Evolutionary conservation across 108 stramenopile genomes (phyloP).

Genomic region (Chaetoceros muelleri): DNA sequence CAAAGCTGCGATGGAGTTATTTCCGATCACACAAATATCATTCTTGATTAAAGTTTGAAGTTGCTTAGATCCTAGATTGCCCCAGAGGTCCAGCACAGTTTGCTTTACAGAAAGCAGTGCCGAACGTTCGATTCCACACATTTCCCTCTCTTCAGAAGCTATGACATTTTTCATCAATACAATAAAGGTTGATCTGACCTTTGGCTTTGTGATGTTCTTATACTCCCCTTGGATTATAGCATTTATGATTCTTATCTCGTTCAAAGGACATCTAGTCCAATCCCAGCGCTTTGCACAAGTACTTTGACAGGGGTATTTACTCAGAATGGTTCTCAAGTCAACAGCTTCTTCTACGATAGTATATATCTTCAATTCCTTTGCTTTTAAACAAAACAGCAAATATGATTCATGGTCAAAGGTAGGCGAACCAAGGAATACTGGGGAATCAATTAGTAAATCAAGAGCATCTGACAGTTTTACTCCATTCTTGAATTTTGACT

Average conservation of each 20-base stretch:
- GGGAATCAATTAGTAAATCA: no score
- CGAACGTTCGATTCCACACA: not conserved
- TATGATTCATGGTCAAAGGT: no score
- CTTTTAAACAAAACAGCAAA: no score
- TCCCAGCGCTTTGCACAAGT: not conserved
- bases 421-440: no score
- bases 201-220: not conserved
- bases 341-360: no score
- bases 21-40: not conserved
- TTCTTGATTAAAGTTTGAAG: not conserved
- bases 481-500: no score
- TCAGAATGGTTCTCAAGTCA: no score
- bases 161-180: not conserved
- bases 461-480: no score
- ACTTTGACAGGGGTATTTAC: no score
- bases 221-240: not conserved
- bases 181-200: not conserved
- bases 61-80: not conserved
- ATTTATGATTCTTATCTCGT: not conserved
- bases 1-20: not conserved
- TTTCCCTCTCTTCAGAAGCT: no score
- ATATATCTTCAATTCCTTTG: no score
- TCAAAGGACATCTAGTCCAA: not conserved
- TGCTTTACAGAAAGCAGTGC: not conserved
- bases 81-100: not conserved